Base-by-base conservation (phyloP, 768 basidiomycete species). In the Mycena maculata region DNA sequence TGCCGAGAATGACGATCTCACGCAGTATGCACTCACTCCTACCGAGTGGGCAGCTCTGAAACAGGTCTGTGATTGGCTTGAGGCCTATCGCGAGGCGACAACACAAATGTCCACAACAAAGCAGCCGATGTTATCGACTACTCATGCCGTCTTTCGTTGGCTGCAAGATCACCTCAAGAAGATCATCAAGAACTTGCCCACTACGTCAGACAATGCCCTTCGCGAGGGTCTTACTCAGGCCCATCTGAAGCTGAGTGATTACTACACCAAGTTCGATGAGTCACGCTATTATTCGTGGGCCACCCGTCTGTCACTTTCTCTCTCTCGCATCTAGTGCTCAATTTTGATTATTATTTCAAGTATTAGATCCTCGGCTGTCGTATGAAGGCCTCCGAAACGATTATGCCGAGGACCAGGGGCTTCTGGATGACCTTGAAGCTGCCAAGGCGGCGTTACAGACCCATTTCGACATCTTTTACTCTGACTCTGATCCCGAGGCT, bases 31-130 rank as follows among this genome's bases (percentile, higher is more conserved):
- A 15, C 72, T 79, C 4, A 25, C 57, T 0, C 27, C 50, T 12
- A 41, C 69, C 3, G 79, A 81, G 20, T 81, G 79, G 80, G 45
- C 33, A 5, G 54, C 72, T 6, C 68, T 80, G 22, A 23, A 63
- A 8, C 41, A 27, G 68, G 18, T 71, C 77, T 16, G 66, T 2
- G 31, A 56, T 0, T 81, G 78, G 79, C 67, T 81, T 0, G 28
- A 72, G 25, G 52, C 62, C 13, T 81, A 78, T 54, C 71, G 74
- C 8, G 38, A 54, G 27, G 79, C 80, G 16, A 80, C 79, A 5
- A 75, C 73, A 0, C 66, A 78, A 53, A 80, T 80, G 78, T 80
- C 77, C 0, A 47, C 76, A 18, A 79, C 77, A 0, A 73, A 70
- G 38, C 50, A 60, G 10, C 71, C 79, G 0, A 81, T 77, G 73